Evolutionary conservation across 1,284 basidiomycete species (phyloP).

Genomic region (Cryptococcus sp.): DNA sequence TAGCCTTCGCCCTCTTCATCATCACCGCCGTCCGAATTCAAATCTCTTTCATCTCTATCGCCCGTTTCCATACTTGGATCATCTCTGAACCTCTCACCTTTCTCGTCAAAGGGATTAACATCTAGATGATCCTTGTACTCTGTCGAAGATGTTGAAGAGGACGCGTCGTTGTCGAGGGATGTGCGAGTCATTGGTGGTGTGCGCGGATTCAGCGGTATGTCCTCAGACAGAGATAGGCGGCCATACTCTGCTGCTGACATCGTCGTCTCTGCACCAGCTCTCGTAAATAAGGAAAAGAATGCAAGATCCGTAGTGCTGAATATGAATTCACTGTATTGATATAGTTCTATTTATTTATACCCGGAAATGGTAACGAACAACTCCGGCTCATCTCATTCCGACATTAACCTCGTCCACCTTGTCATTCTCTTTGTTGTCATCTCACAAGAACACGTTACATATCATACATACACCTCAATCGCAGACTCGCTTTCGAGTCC

Average conservation of each 20-base stretch:
- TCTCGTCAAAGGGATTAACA: slow-evolving; percentile 46
- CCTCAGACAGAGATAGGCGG: slow-evolving; percentile 8
- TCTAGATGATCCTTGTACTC: slow-evolving; percentile 46
- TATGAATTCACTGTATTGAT: too few relatives aligned
- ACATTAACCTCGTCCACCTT: too few relatives aligned
- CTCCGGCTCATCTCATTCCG: too few relatives aligned
- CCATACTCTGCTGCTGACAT: slow-evolving; percentile 17
- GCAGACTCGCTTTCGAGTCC: too few relatives aligned
- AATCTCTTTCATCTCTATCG: slow-evolving; percentile 9
- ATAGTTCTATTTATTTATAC: too few relatives aligned
- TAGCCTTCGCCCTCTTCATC: slow-evolving; percentile 34
- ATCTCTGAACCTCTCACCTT: slow-evolving; percentile 39
- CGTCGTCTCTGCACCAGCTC: neutral
- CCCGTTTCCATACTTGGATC: slow-evolving; percentile 40
- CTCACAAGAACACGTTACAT: too few relatives aligned
- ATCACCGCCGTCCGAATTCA: slow-evolving; percentile 4
- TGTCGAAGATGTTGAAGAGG: slow-evolving; percentile 14
- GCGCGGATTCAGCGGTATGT: slow-evolving; percentile 6
- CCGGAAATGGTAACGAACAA: too few relatives aligned
- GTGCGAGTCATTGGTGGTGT: neutral
- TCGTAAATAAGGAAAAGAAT: too few relatives aligned
- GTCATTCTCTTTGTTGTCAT: neutral
- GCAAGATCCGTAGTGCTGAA: too few relatives aligned
- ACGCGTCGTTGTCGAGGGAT: slow-evolving; percentile 9
- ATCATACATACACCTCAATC: too few relatives aligned